These are phyloP conservation scores for Manihot esculenta DNA, from an alignment of 441 rosid genomes.

Conservation along the genomic window DNA sequence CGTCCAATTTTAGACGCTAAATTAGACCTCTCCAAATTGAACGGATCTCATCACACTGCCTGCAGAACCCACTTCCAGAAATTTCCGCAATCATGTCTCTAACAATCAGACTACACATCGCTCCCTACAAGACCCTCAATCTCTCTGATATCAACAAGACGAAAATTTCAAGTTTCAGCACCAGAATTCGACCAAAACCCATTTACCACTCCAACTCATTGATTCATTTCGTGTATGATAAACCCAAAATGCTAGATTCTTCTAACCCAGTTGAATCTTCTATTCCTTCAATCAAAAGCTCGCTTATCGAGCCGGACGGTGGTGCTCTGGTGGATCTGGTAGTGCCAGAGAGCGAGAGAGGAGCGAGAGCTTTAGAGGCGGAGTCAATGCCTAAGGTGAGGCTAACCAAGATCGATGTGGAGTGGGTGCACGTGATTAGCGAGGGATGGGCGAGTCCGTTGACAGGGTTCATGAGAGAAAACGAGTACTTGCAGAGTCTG, in stretches of 20 bases:
- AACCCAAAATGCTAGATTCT: constrained; percentile 34
- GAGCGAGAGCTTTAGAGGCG: constrained; percentile 50
- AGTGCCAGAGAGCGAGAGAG: constrained; percentile 58
- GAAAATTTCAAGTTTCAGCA: constrained; percentile 15
- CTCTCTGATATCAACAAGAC: constrained; percentile 14
- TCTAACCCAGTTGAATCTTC: constrained; percentile 14
- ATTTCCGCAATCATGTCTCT: constrained; percentile 44
- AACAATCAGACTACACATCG: constrained; percentile 43
- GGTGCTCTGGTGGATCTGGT: constrained; percentile 67
- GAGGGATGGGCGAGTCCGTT: constrained; percentile 99
- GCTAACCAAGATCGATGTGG: constrained; percentile 70
- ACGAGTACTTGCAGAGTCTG: constrained; percentile 80
- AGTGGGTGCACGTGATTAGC: constrained; percentile 94
- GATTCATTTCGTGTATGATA: constrained; percentile 15
- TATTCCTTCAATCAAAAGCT: constrained; percentile 49
- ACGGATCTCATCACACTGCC: constrained; percentile 28
- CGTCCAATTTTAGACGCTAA: constrained; percentile 27
- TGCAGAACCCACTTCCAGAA: background rate
- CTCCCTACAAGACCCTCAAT: constrained; percentile 22
- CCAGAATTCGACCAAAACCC: constrained; percentile 31
- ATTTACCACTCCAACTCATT: constrained; percentile 44
- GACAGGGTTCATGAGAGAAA: constrained; percentile 91
- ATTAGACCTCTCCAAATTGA: constrained; percentile 25
- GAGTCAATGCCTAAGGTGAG: constrained; percentile 61
- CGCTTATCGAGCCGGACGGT: constrained; percentile 93